A percentile compares a stretch with the other conserved stretches of the same genome.
phyloP scores from a whole-genome alignment of 805 yeast genomes.

The Pichia deserticola region DNA sequence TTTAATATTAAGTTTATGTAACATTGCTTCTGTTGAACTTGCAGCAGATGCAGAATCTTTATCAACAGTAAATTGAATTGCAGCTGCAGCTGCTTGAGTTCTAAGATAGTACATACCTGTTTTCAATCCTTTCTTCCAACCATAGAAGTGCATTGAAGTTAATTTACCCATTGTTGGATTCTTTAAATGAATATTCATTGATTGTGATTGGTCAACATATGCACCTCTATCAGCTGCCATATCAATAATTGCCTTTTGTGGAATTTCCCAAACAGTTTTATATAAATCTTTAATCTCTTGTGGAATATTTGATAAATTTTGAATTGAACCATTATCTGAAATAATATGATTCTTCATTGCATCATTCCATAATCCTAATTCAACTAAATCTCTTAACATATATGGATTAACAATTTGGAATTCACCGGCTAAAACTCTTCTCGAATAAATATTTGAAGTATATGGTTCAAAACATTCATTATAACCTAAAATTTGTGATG shows the following conservation, averaged over 20 bases:
- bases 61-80: slow-evolving; percentile 89
- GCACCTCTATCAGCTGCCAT: slow-evolving; percentile 73
- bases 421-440: slow-evolving; percentile 59
- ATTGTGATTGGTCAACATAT: slow-evolving; percentile 86
- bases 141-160: slow-evolving; percentile 97
- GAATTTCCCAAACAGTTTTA: slow-evolving; percentile 57
- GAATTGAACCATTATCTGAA: slow-evolving; percentile 51
- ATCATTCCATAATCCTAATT: slow-evolving; percentile 52
- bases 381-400: slow-evolving; percentile 50
- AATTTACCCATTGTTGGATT: slow-evolving; percentile 97
- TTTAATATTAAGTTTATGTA: slow-evolving; percentile 28
- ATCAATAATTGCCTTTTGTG: slow-evolving; percentile 52
- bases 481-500: slow-evolving; percentile 55
- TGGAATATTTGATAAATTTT: slow-evolving; percentile 47
- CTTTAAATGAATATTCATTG: slow-evolving; percentile 83
- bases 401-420: slow-evolving; percentile 58
- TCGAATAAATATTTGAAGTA: slow-evolving; percentile 54
- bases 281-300: slow-evolving; percentile 46
- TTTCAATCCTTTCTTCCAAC: slow-evolving; percentile 98
- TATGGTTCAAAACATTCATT: slow-evolving; percentile 59
- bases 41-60: slow-evolving; percentile 31
- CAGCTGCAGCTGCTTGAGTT: slow-evolving; percentile 97
- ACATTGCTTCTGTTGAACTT: slow-evolving; percentile 19
- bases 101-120: slow-evolving; percentile 99
- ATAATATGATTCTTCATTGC: slow-evolving; percentile 50